phyloP scores from a whole-genome alignment of 768 basidiomycete genomes.

The Tulasnella calospora region DNA sequence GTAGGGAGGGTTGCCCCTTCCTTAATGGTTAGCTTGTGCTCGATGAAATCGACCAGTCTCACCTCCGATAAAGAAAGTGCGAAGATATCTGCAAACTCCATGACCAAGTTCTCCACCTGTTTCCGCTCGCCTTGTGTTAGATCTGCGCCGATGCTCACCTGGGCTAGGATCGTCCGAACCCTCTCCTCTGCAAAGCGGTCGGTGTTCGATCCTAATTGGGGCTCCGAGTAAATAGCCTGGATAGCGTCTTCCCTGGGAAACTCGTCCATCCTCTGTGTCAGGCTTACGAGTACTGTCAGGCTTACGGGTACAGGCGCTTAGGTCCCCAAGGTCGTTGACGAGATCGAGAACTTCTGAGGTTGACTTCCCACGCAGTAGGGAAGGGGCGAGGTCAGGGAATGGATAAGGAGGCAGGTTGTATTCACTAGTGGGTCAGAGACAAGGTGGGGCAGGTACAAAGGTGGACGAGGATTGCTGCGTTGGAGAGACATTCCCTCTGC shows the following conservation, averaged over 20 bases:
- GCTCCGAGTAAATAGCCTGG: not conserved
- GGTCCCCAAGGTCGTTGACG: no score
- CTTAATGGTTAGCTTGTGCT: constrained; percentile 39
- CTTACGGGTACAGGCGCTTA: no score
- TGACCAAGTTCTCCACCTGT: constrained; percentile 32
- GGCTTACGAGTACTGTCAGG: no score
- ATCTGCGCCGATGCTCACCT: constrained; percentile 35
- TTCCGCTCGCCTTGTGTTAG: constrained; percentile 32
- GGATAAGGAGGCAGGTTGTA: no score
- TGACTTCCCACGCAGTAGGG: no score
- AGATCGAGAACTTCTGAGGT: no score
- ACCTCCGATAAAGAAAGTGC: constrained; percentile 43
- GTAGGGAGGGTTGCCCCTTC: constrained; percentile 34
- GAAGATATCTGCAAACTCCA: constrained; percentile 41
- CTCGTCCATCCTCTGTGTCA: not conserved
- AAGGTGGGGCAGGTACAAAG: no score
- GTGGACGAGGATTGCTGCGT: no score
- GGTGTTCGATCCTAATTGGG: not conserved
- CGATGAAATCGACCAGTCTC: constrained; percentile 33
- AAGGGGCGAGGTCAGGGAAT: no score
- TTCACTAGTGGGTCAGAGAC: no score
- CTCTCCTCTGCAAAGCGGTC: constrained; percentile 12
- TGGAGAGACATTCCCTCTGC: no score
- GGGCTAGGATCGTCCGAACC: constrained; percentile 29
- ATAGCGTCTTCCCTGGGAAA: not conserved